A percentile compares a stretch with the other conserved stretches of the same genome.
phyloP scores from a whole-genome alignment of 352 stramenopile genomes.

The Pythium inflatum region DNA sequence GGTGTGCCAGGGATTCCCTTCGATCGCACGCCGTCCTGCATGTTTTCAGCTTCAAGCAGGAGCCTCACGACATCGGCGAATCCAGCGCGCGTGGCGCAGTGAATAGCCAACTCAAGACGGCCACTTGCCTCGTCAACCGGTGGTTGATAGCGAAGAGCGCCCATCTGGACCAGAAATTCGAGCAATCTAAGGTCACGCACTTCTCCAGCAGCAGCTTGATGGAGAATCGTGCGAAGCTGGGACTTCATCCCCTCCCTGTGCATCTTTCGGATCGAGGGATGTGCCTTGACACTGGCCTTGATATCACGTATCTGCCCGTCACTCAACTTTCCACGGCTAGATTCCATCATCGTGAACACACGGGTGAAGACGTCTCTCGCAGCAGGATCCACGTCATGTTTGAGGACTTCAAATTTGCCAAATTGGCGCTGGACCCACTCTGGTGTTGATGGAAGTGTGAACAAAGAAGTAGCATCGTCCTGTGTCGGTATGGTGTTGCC shows the following conservation, averaged over 20 bases:
- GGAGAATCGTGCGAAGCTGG: neutral
- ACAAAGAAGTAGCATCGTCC: too few relatives aligned
- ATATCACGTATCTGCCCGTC: neutral
- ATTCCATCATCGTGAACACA: neutral
- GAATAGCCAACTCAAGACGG: neutral
- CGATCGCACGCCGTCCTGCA: neutral
- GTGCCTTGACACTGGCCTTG: neutral
- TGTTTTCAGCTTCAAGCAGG: neutral
- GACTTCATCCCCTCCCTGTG: too few relatives aligned
- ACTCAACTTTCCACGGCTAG: neutral
- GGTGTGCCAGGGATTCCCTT: neutral
- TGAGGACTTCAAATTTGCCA: neutral
- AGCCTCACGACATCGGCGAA: neutral
- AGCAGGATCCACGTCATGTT: too few relatives aligned
- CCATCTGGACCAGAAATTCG: slow-evolving; percentile 8
- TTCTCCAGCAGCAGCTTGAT: neutral
- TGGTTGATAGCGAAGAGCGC: neutral
- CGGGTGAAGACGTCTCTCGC: neutral
- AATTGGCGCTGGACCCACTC: neutral
- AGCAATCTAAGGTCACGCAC: neutral
- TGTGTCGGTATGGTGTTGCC: too few relatives aligned
- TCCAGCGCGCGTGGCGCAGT: neutral
- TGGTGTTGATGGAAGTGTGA: neutral
- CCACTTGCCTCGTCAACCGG: neutral
- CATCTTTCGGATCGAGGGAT: neutral